phyloP scores from a whole-genome alignment of 2,329 filamentous ascomycete genomes.

The Zymoseptoria crescenta region DNA sequence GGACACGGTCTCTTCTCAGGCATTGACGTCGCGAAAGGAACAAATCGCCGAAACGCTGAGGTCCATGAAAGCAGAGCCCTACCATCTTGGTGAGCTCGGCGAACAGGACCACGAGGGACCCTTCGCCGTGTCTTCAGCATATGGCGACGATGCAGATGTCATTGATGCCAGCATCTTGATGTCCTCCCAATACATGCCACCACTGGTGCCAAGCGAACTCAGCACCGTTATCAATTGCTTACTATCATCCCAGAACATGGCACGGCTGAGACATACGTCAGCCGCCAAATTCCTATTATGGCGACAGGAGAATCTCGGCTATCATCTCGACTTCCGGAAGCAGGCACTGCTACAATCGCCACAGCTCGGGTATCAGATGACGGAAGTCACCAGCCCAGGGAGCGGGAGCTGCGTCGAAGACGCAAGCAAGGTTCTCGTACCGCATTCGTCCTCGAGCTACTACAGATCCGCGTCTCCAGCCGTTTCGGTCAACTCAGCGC shows the following conservation, averaged over 20 bases:
- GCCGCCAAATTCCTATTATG: slow-evolving; percentile 75
- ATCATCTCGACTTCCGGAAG: slow-evolving; percentile 21
- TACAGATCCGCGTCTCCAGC: slow-evolving; percentile 29
- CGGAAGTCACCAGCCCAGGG: slow-evolving; percentile 18
- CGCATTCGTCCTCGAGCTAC: slow-evolving; percentile 25
- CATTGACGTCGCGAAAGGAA: slow-evolving; percentile 9
- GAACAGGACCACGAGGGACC: slow-evolving; percentile 31
- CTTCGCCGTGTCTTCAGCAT: slow-evolving; percentile 70
- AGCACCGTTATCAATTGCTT: slow-evolving; percentile 59
- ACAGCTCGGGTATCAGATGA: slow-evolving; percentile 16
- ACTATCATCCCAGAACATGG: slow-evolving; percentile 69
- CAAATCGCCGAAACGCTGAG: slow-evolving; percentile 13
- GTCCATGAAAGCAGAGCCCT: slow-evolving; percentile 8
- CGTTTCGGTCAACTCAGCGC: slow-evolving; percentile 13
- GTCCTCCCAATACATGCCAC: slow-evolving; percentile 82
- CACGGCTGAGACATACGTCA: slow-evolving; percentile 73
- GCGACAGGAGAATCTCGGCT: slow-evolving; percentile 39
- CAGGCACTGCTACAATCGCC: slow-evolving; percentile 18
- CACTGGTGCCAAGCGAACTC: slow-evolving; percentile 70
- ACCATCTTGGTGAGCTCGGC: slow-evolving; percentile 2
- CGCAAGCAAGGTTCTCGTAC: slow-evolving; percentile 27
- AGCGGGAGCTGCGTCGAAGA: slow-evolving; percentile 19
- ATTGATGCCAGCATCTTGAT: slow-evolving; percentile 94
- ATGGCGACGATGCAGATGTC: slow-evolving; percentile 63
- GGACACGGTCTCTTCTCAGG: slow-evolving; percentile 46